Evolutionary conservation across 2,329 filamentous ascomycete genomes (phyloP).

Genomic region (Sporothrix mexicana): DNA sequence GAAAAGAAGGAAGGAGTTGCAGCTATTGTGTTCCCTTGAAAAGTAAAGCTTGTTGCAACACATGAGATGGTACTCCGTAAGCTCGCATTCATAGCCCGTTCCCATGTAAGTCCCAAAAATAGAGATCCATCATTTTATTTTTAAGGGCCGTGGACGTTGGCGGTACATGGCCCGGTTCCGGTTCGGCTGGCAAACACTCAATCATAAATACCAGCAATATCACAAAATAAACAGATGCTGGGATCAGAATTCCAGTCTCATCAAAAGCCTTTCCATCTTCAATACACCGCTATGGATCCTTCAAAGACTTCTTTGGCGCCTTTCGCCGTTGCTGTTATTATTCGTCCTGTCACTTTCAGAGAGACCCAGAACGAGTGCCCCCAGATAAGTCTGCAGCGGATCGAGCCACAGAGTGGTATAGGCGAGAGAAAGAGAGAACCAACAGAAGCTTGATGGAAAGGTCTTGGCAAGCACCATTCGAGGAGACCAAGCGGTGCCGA

Average conservation of each 20-base stretch:
- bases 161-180: conserved; percentile 15
- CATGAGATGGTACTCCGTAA: not conserved
- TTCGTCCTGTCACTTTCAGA: not conserved
- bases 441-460: conserved; percentile 14
- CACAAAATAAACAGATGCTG: not conserved
- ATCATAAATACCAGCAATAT: not conserved
- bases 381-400: conserved; percentile 1
- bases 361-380: too few relatives aligned
- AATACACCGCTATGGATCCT: not conserved
- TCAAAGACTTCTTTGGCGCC: conserved; percentile 1
- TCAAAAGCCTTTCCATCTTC: not conserved
- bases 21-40: too few relatives aligned
- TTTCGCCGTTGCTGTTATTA: too few relatives aligned
- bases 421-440: not conserved
- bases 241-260: not conserved
- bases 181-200: not conserved
- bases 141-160: not conserved
- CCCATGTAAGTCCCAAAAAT: not conserved
- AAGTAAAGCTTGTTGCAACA: not conserved
- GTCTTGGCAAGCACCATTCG: conserved; percentile 26
- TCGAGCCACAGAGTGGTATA: not conserved
- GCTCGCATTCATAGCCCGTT: not conserved
- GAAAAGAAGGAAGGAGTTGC: too few relatives aligned
- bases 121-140: not conserved
- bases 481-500: conserved; percentile 27